Evolutionary conservation across 257 asterid species (phyloP).

Genomic region (Petunia secreta): DNA sequence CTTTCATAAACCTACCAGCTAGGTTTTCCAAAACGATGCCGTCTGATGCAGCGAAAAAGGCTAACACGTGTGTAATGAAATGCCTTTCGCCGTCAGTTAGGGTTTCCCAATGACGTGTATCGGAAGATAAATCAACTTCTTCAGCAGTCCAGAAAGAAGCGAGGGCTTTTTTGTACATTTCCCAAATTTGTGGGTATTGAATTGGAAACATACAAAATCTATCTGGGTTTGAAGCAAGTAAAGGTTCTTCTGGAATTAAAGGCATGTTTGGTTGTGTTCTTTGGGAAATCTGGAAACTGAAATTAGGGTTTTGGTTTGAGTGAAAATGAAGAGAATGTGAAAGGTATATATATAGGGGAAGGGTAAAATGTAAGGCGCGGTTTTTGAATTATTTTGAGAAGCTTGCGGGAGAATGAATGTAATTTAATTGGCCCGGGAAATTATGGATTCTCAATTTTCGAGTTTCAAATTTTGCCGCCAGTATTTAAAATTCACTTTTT

Average conservation of each 20-base stretch:
- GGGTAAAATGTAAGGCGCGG: slow-evolving; percentile 38
- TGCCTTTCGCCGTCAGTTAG: slow-evolving; percentile 73
- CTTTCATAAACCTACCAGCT: slow-evolving; percentile 96
- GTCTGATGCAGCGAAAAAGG: slow-evolving; percentile 96
- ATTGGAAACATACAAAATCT: slow-evolving; percentile 98
- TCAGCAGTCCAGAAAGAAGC: slow-evolving; percentile 99
- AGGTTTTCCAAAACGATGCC: slow-evolving; percentile 94
- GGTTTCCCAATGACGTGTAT: slow-evolving; percentile 68
- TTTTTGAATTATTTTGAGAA: slow-evolving; percentile 45
- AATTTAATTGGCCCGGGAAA: background rate
- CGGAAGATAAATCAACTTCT: slow-evolving; percentile 85
- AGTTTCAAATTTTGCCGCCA: slow-evolving; percentile 31
- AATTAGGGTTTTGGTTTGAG: slow-evolving; percentile 19
- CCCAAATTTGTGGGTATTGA: slow-evolving; percentile 94
- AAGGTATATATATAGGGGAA: background rate
- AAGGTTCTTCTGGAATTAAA: slow-evolving; percentile 79
- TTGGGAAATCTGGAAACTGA: background rate
- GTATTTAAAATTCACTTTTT: background rate
- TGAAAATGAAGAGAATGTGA: background rate
- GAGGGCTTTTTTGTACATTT: slow-evolving; percentile 93
- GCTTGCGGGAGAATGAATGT: slow-evolving; percentile 65
- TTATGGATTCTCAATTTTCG: slow-evolving; percentile 1
- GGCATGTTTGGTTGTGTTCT: slow-evolving; percentile 50
- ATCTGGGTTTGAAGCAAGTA: slow-evolving; percentile 74
- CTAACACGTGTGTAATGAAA: slow-evolving; percentile 79